Evolutionary conservation across 768 basidiomycete species (phyloP).

Genomic region (Melanogaster broomeanus): DNA sequence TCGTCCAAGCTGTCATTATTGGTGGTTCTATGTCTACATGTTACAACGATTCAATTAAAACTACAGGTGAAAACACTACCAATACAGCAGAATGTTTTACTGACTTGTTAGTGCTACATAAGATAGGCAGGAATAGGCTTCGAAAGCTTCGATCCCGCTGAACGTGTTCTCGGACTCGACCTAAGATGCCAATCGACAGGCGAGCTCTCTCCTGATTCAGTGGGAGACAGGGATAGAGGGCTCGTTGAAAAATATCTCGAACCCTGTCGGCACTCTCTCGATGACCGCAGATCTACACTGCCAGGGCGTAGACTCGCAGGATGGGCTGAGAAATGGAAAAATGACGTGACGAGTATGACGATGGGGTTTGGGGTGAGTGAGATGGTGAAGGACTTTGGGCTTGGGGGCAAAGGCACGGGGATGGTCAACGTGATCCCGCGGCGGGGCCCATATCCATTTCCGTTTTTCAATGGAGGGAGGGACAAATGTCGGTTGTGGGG

Average conservation of each 20-base stretch:
- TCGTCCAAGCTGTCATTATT: no score
- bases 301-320: neutral
- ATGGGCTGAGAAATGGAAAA: neutral
- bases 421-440: slow-evolving; percentile 5
- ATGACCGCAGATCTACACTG: neutral
- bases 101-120: slow-evolving; percentile 14
- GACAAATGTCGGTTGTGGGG: slow-evolving; percentile 19
- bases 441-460: neutral
- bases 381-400: neutral
- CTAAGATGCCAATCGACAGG: neutral
- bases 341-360: slow-evolving; percentile 6
- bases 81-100: slow-evolving; percentile 1
- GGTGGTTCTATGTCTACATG: no score
- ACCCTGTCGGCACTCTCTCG: neutral
- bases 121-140: slow-evolving; percentile 21
- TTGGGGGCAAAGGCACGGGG: neutral
- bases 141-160: slow-evolving; percentile 9
- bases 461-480: slow-evolving; percentile 22
- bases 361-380: slow-evolving; percentile 7
- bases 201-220: slow-evolving; percentile 2
- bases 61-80: neutral
- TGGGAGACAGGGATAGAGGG: no score
- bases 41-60: no score
- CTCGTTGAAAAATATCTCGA: slow-evolving; percentile 22
- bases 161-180: slow-evolving; percentile 6